A percentile compares a stretch with the other conserved stretches of the same genome.
Evolutionary conservation across 1,284 basidiomycete species (phyloP).

Genomic region (Phaffia rhodozyma): DNA sequence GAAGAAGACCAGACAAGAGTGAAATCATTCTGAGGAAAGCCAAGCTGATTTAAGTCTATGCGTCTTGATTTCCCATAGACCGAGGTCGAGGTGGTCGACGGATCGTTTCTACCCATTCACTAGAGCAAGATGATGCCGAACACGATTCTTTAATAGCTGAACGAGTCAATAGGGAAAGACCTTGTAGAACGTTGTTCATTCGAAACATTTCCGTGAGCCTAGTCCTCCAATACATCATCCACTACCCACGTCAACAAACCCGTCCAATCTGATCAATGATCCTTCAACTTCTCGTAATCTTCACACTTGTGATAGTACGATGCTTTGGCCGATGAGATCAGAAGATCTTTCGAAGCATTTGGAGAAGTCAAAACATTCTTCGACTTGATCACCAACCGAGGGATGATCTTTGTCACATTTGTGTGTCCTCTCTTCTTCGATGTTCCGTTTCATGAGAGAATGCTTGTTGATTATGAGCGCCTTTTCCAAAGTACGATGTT

Average conservation of each 20-base stretch:
- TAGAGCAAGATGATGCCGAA: constrained; percentile 11
- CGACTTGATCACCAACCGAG: constrained; percentile 81
- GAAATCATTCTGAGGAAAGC: too few species aligned
- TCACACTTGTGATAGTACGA: constrained; percentile 57
- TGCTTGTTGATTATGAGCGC: constrained; percentile 11
- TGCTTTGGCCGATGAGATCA: constrained; percentile 71
- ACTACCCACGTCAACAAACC: background rate
- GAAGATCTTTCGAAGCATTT: constrained; percentile 71
- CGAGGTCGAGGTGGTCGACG: constrained; percentile 9
- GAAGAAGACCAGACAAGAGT: too few species aligned
- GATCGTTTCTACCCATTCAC: background rate
- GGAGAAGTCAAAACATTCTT: constrained; percentile 96
- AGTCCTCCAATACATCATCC: background rate
- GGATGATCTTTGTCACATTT: constrained; percentile 96
- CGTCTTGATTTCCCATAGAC: background rate
- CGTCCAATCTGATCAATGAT: background rate
- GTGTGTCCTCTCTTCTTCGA: constrained; percentile 45
- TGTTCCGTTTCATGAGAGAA: background rate
- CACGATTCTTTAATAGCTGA: constrained; percentile 51
- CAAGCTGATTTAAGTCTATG: too few species aligned
- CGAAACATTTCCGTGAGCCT: constrained; percentile 81
- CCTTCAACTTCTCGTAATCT: background rate
- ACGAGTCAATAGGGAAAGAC: constrained; percentile 76
- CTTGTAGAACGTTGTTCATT: constrained; percentile 89
- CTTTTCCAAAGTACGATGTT: constrained; percentile 60